Base-by-base conservation (phyloP, 306 rosid species). In the Datisca glomerata region DNA sequence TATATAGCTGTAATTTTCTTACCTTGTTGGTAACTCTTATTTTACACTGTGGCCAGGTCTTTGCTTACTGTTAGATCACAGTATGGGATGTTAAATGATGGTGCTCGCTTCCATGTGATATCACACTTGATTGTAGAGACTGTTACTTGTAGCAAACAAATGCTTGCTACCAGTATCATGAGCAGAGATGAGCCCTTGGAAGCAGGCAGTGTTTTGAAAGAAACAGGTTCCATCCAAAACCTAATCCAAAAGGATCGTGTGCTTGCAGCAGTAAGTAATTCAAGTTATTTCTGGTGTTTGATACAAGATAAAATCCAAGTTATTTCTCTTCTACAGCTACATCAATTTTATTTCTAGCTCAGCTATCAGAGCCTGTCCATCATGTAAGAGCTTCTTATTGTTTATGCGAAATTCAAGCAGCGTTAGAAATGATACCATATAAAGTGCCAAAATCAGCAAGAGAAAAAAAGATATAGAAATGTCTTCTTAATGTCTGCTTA, bases 191-290 rank as follows among this genome's bases (percentile, higher is more conserved):
- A 83, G 45, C 38, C 55, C 48, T 38, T 56, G 44, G 91, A 83
- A 51, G 50, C 70, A 8, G 57, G 57, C 62, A 42, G 47, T 54
- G 65, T 47, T 27, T 18, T 56, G 15, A 89, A 72, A 77, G 95
- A 83, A 37, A 49, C 81, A 18, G 89, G 84, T 32, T 63, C 81
- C 21, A 72, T 83, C 53, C 89, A 89, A 51, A 89, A 74, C 60
- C 51, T 89, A 55, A 78, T 89, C 53, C 97, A 83, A 57, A 84
- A 71, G 72, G 97, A 89, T 65, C 91, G 95, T 41, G 94, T 89
- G 45, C 74, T 73, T 18, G 76, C 78, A 35, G 93, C 97, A 23
- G 97, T 89, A 63, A 55, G 97, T 77, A 64, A 51, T 14, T n/a
- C 39, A 40, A 65, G 35, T 46, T 48, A 47, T 47, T 47, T 59